Percentiles rank a stretch among this genome's conserved stretches.
Evolutionary conservation across 2,329 filamentous ascomycete genomes (phyloP).

Genomic region (Phyllosticta capitalensis): DNA sequence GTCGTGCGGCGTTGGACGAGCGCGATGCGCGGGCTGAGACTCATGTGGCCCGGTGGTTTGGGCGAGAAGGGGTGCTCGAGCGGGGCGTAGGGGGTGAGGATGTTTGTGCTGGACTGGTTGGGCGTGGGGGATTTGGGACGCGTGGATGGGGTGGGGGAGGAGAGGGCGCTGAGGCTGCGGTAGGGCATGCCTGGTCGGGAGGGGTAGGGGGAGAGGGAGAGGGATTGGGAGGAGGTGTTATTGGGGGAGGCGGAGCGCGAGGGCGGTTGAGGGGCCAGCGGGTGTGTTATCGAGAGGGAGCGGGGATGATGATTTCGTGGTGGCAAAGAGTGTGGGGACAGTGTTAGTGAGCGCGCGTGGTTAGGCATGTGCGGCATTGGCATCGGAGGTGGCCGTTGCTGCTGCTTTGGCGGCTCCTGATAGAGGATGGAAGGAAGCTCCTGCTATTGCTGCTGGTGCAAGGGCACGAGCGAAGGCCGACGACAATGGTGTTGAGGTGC

Average conservation of each 20-base stretch:
- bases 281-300: neutral
- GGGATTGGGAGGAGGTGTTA: neutral
- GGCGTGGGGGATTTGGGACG: neutral
- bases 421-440: too few species aligned
- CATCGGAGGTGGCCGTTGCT: neutral
- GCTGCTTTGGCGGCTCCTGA: neutral
- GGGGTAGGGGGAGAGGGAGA: neutral
- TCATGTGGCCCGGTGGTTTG: neutral
- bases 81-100: neutral
- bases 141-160: neutral
- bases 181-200: neutral
- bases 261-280: neutral
- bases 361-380: neutral
- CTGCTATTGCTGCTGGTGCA: neutral
- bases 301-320: neutral
- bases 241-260: neutral
- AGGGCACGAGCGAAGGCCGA: neutral
- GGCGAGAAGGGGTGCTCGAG: neutral
- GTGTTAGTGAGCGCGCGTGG: neutral
- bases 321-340: neutral
- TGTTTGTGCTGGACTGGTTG: too few species aligned
- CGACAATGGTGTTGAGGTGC: neutral
- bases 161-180: neutral
- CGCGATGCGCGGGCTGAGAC: neutral
- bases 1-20: neutral